Evolutionary conservation across 73 alveolate species (phyloP), one percentile per base, ranked within the genome.

Genomic region (Blepharisma japonicum): DNA sequence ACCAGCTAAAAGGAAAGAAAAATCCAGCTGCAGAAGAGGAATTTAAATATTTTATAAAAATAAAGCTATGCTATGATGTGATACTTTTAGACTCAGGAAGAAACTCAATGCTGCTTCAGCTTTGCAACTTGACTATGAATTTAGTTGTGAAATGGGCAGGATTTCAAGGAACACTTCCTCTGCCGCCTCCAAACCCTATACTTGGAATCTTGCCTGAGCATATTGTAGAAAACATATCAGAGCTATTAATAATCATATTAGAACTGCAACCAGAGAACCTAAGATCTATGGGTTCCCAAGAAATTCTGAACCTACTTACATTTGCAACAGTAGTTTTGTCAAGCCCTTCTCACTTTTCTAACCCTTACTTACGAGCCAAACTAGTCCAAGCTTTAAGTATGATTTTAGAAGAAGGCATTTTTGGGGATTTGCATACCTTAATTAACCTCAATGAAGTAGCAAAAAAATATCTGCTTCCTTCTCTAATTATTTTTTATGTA

Each of bases 321-420:
- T n/a, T 38, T n/a, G 18, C 18, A 2, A 45, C 71, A 7, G 45
- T 87, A 0, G 45, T 90, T 70, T 54, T 80, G 49, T 68, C 89
- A 11, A 84, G 83, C 5, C 74, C 83, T 47, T 49, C 72, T 8
- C 83, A 79, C 45, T 83, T 89, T 4, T 55, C 94, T 8, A 87
- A 90, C 55, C 91, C 90, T 4, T 84, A 87, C 68, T 46, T 84
- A 0, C 82, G 84, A 81, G 92, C 93, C 27, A 90, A 90, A 55
- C 71, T 87, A 6, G 83, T 87, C 25, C 90, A 90, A 81, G 46
- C 81, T 14, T 46, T 90, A 6, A 78, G 90, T n/a, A 56, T 87
- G 71, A 39, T 39, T 2, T 14, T 70, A 45, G 61, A 38, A 70
- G 66, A 45, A 45, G 20, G 20, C 14, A 11, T 7, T 14, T 18